Percentiles rank a stretch among this genome's conserved stretches.
Evolutionary conservation across 768 basidiomycete genomes (phyloP).

Genomic region (Clavaria fumosa): DNA sequence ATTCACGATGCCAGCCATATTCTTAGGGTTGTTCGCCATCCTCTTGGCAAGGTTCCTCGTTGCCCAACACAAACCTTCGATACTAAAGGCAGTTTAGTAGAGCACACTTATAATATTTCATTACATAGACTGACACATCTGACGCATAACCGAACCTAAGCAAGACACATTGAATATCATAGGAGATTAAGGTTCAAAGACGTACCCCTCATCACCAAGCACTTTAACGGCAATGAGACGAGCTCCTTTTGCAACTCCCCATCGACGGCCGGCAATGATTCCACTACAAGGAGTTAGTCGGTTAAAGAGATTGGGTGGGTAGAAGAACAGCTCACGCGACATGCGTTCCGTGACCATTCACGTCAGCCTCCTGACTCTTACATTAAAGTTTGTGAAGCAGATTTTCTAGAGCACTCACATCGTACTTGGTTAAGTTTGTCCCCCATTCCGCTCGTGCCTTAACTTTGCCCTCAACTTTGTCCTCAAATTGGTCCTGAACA

Average conservation of each 20-base stretch:
- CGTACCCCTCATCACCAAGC: slow-evolving; percentile 21
- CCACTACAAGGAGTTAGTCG: slow-evolving; percentile 13
- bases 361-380: slow-evolving; percentile 16
- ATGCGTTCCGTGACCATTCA: slow-evolving; percentile 30
- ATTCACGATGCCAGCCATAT: slow-evolving; percentile 20
- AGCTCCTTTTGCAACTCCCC: slow-evolving; percentile 22
- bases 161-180: not conserved
- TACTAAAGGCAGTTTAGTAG: slow-evolving; percentile 10
- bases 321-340: slow-evolving; percentile 15
- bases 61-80: slow-evolving; percentile 22
- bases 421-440: slow-evolving; percentile 19
- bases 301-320: not conserved
- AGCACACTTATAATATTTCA: not conserved
- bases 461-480: no score
- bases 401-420: no score
- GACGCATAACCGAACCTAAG: slow-evolving; percentile 9
- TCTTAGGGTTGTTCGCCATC: slow-evolving; percentile 16
- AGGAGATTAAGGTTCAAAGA: not conserved
- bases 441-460: slow-evolving; percentile 31
- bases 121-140: slow-evolving; percentile 13
- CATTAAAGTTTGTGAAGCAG: not conserved
- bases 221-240: slow-evolving; percentile 29
- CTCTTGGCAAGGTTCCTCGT: slow-evolving; percentile 8
- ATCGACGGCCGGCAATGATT: slow-evolving; percentile 20
- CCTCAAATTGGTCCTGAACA: slow-evolving; percentile 24